phyloP scores from a whole-genome alignment of 495 filamentous ascomycete species.

The Polyplosphaeria fusca region DNA sequence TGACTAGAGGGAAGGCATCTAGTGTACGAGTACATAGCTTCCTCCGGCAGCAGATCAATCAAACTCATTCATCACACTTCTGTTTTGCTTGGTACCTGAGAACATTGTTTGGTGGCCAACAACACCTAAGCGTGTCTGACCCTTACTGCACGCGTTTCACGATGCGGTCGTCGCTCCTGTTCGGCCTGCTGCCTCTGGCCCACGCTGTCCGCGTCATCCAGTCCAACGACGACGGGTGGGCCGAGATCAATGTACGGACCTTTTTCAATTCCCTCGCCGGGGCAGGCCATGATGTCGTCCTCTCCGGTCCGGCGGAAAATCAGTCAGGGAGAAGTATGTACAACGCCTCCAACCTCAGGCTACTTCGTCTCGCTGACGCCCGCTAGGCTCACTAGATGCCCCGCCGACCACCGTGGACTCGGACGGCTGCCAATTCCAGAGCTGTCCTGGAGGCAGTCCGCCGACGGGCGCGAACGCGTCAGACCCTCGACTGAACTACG shows the following conservation, averaged over 20 bases:
- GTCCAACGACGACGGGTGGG: slow-evolving; percentile 72
- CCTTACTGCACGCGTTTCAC: too few species aligned
- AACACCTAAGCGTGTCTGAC: too few species aligned
- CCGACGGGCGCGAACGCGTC: slow-evolving; percentile 55
- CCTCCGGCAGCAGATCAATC: too few species aligned
- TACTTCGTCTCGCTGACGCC: not conserved
- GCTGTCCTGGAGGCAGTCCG: slow-evolving; percentile 55
- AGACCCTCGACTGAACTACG: slow-evolving; percentile 60
- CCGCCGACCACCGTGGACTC: slow-evolving; percentile 41
- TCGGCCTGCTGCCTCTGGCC: slow-evolving; percentile 8
- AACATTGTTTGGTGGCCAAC: too few species aligned
- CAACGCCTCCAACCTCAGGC: not conserved
- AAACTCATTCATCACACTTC: too few species aligned
- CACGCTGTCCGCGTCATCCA: slow-evolving; percentile 43
- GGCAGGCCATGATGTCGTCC: slow-evolving; percentile 56
- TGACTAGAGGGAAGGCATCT: too few species aligned
- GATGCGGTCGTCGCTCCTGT: slow-evolving; percentile 18
- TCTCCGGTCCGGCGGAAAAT: slow-evolving; percentile 64
- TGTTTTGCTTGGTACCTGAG: too few species aligned
- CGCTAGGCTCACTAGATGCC: slow-evolving; percentile 50
- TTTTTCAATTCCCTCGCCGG: slow-evolving; percentile 52
- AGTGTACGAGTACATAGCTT: too few species aligned
- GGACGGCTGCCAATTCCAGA: slow-evolving; percentile 28
- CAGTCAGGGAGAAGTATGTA: slow-evolving; percentile 58
- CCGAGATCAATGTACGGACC: slow-evolving; percentile 60